Evolutionary conservation across 176 grass and related monocot genomes (phyloP).

Genomic region (Zizania latifolia): DNA sequence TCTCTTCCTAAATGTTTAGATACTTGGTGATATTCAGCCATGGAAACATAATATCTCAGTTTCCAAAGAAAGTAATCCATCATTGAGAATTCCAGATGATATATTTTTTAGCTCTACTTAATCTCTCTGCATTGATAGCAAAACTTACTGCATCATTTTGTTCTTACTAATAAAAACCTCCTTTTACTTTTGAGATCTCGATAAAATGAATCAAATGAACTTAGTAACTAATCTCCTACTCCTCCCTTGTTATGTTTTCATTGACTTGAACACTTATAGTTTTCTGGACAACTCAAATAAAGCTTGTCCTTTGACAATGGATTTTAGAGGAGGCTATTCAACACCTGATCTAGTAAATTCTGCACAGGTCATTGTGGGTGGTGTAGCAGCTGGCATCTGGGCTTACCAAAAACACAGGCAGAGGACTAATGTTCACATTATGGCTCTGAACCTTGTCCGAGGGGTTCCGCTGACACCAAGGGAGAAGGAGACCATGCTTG

Average conservation of each 20-base stretch:
- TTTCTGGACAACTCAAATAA: not conserved
- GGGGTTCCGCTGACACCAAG: constrained; percentile 77
- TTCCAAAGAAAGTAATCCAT: not conserved
- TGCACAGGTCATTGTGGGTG: constrained; percentile 67
- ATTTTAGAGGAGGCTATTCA: not conserved
- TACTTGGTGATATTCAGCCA: not conserved
- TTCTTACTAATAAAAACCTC: not conserved
- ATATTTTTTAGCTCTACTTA: not conserved
- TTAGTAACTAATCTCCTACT: not conserved
- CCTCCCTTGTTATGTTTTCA: not conserved
- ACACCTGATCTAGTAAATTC: not conserved
- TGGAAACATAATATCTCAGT: not conserved
- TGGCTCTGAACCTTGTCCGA: constrained; percentile 80
- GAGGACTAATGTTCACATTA: constrained; percentile 84
- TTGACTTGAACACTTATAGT: not conserved
- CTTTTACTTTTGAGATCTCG: not conserved
- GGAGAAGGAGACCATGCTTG: constrained; percentile 82
- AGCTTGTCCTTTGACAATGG: not conserved
- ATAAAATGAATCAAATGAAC: not conserved
- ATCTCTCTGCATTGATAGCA: not conserved
- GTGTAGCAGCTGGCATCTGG: constrained; percentile 61
- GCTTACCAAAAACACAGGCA: constrained; percentile 76
- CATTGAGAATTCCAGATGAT: not conserved
- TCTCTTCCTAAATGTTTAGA: not conserved
- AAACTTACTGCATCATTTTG: not conserved